A percentile compares a stretch with the other conserved stretches of the same genome.
These are phyloP conservation scores for Paxillus rubicundulus DNA, from an alignment of 768 basidiomycete genomes.

Conservation along the genomic window DNA sequence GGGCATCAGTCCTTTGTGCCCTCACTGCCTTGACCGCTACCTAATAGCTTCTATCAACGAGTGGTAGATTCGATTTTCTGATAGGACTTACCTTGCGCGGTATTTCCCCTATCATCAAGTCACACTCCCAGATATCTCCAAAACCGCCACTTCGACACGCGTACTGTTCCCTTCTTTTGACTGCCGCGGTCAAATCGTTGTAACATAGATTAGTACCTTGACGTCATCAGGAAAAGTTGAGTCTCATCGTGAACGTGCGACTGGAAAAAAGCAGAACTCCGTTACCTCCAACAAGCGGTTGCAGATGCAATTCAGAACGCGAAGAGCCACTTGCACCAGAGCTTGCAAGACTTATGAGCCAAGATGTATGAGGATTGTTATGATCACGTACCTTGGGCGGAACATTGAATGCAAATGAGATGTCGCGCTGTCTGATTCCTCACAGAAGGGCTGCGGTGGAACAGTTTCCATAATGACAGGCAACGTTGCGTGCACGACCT, in stretches of 20 bases:
- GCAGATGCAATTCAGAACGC: conserved; percentile 7
- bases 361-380: neutral
- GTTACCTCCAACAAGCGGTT: conserved; percentile 1
- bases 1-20: neutral
- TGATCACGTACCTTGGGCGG: conserved; percentile 8
- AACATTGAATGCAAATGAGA: conserved; percentile 6
- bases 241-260: neutral
- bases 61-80: neutral
- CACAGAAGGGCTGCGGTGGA: neutral
- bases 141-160: conserved; percentile 13
- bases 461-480: neutral
- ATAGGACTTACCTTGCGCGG: conserved; percentile 5
- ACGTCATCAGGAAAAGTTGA: neutral
- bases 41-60: conserved; percentile 3
- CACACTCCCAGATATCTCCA: conserved; percentile 26
- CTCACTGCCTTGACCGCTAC: conserved; percentile 23
- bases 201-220: conserved; percentile 17
- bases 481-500: neutral
- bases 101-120: conserved; percentile 7
- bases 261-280: conserved; percentile 5
- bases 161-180: conserved; percentile 6
- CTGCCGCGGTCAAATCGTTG: neutral
- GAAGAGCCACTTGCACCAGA: conserved; percentile 11
- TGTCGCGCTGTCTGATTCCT: neutral
- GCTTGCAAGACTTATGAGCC: conserved; percentile 4